Evolutionary conservation across 2,329 filamentous ascomycete genomes (phyloP), one percentile per base, ranked within the genome.

Genomic region (Microsporum canis): DNA sequence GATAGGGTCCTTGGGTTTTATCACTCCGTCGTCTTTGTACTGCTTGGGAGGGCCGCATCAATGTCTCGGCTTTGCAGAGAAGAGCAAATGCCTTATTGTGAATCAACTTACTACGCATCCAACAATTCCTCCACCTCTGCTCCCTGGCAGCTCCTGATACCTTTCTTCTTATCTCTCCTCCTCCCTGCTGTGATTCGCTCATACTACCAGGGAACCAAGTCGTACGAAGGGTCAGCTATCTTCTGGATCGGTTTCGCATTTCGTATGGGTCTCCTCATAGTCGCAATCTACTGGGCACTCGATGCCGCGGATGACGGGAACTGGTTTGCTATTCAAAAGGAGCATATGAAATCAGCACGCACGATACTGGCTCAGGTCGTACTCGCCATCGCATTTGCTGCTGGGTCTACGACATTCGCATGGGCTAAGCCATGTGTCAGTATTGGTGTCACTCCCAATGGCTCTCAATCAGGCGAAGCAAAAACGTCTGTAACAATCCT

Each of bases 71-170:
- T 99, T 23, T 99, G 94, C 72, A 87, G 94, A 62, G 94, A 99
- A 73, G 94, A 99, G 76, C 94, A 99, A 76, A 96, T 97, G 89
- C 94, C 94, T 0, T 95, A 88, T 76, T 99, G 94, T 78, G 85
- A 84, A 60, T 96, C 92, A 1, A 96, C 94, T 0, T 99, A 96
- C 77, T 99, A 99, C 71, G 88, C 91, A 3, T 96, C 92, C 0
- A 84, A 87, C 7, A 89, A 87, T 2, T 96, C 92, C 0, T 97
- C 94, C 0, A 97, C 91, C 0, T 96, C 92, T 2, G 89, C 92
- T 0, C 82, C 86, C 1, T 96, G 91, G 90, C 92, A 97, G 73
- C 80, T 96, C 17, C 74, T 80, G 5, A 87, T 97, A 56, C 90
- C 92, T 0, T 88, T 91, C 67, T 68, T 83, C n/a, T 81, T 91